These are phyloP conservation scores for Trypanosomatidae sp. DNA, from an alignment of 208 protist species.

Conservation along the genomic window DNA sequence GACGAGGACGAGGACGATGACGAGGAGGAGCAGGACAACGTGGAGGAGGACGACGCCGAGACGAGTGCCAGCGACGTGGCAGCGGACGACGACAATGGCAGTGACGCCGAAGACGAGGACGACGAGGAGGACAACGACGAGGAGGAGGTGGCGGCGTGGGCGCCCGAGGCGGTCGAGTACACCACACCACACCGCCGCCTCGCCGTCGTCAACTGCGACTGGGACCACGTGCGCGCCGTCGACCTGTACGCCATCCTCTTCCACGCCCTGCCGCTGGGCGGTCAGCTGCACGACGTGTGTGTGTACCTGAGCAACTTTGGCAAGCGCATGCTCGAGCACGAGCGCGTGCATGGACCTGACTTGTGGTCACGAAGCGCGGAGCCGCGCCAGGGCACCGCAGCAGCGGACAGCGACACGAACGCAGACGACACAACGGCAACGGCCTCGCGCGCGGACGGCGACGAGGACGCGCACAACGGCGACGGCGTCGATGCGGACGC, in stretches of 20 bases:
- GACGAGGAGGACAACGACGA: conserved; percentile 15
- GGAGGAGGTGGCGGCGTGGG: conserved; percentile 65
- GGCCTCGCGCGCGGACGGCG: conserved; percentile 6
- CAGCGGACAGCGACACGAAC: conserved; percentile 3
- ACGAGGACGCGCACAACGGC: conserved; percentile 16
- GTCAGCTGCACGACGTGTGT: conserved; percentile 79
- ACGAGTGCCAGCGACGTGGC: not conserved
- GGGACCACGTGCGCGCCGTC: conserved; percentile 90
- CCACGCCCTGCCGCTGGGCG: conserved; percentile 90
- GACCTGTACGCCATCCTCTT: conserved; percentile 94
- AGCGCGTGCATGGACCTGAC: conserved; percentile 65
- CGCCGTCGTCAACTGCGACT: conserved; percentile 94
- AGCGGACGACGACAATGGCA: conserved; percentile 2
- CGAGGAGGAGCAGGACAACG: conserved; percentile 4
- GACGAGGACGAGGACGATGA: conserved; percentile 11
- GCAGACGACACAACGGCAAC: not conserved
- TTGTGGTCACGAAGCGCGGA: no score
- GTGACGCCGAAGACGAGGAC: conserved; percentile 11
- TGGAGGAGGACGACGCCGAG: not conserved
- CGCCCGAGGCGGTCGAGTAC: conserved; percentile 55
- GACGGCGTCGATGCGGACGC: conserved; percentile 30
- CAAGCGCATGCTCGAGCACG: conserved; percentile 82
- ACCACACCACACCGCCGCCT: conserved; percentile 74
- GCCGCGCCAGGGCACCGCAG: no score
- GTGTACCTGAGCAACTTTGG: conserved; percentile 95